Conservation (phyloP, 371 early-diverging fungal species). For the Apophysomyces trapeziformis region DNA sequence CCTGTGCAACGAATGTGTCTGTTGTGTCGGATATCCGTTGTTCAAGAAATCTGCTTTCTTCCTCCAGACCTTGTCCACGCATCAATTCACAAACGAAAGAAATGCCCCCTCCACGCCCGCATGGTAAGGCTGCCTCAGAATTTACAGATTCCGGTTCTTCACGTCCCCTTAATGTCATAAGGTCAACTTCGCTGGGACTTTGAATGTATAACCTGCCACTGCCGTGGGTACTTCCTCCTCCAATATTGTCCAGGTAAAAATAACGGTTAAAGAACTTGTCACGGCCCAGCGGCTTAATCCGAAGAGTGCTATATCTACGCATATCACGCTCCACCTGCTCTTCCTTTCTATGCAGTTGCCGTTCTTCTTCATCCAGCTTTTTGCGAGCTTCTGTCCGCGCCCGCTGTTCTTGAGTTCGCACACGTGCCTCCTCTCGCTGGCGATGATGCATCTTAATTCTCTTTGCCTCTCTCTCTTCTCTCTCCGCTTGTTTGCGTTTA, state of each 20-base stretch:
- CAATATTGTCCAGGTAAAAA: conserved; percentile 83
- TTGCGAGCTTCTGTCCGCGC: conserved; percentile 47
- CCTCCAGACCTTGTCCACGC: conserved; percentile 31
- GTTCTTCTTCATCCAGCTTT: conserved; percentile 56
- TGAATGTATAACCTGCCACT: conserved; percentile 70
- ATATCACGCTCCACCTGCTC: conserved; percentile 71
- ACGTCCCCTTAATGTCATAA: conserved; percentile 45
- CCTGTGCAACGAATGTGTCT: conserved; percentile 9
- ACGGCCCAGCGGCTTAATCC: conserved; percentile 77
- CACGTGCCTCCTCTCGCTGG: conserved; percentile 57
- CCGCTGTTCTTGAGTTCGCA: conserved; percentile 50
- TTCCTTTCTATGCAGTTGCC: conserved; percentile 47
- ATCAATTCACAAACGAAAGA: conserved; percentile 37
- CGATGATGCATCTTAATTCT: conserved; percentile 44
- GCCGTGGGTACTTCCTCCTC: conserved; percentile 61
- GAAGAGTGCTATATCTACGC: conserved; percentile 64
- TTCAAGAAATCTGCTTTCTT: conserved; percentile 35
- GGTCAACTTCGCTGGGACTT: conserved; percentile 57
- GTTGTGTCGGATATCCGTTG: conserved; percentile 18
- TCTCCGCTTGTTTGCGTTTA: conserved; percentile 54
- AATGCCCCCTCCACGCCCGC: conserved; percentile 52
- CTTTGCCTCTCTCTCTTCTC: conserved; percentile 54
- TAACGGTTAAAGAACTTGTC: conserved; percentile 87
- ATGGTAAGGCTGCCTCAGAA: conserved; percentile 22
- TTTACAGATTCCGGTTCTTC: conserved; percentile 16